Base-by-base conservation (phyloP, 768 basidiomycete species). In the Amanita jacksonii region DNA sequence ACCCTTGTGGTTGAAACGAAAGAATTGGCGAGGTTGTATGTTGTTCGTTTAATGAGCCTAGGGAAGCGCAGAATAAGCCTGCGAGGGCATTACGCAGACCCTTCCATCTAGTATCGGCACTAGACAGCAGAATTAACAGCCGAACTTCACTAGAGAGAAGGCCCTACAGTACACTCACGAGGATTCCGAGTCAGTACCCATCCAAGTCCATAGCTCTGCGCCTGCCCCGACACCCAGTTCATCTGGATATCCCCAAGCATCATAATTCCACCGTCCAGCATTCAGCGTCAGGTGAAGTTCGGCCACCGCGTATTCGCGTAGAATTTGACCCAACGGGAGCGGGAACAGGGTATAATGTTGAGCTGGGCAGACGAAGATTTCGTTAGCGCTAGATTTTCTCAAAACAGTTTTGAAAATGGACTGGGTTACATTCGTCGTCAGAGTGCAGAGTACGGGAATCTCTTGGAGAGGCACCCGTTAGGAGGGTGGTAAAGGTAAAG, bases 1-100 rank as follows among this genome's bases (percentile, higher is more conserved):
- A 62, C 22, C 82, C 83, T 51, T 79, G 67, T 9, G 79, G 83
- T 18, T 60, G 65, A 60, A 82, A 88, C 6, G 78, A 71, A 45
- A 67, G 63, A 67, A 9, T 30, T 12, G 45, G 45, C 12, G 45
- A 46, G 8, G 45, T 85, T 2, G 86, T 92, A 34, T 81, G 78
- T 32, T 80, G 72, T 39, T 82, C 76, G 55, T 89, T 80, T 24
- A 89, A 62, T 35, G 79, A 75, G 10, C 83, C 87, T 0, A 97
- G 72, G 3, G 90, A 91, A 8, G 94, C 90, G 54, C 96, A 98
- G 64, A 99, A 97, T 3, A 97, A 67, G 15, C 96, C 96, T 0
- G 91, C 84, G 2, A 97, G 72, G 5, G 89, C 83, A 54, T 94
- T 93, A 18, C 90, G 79, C 3, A 96, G 73, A 6, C 81, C 83